phyloP scores from a whole-genome alignment of 805 yeast species.

The Candida germanica region DNA sequence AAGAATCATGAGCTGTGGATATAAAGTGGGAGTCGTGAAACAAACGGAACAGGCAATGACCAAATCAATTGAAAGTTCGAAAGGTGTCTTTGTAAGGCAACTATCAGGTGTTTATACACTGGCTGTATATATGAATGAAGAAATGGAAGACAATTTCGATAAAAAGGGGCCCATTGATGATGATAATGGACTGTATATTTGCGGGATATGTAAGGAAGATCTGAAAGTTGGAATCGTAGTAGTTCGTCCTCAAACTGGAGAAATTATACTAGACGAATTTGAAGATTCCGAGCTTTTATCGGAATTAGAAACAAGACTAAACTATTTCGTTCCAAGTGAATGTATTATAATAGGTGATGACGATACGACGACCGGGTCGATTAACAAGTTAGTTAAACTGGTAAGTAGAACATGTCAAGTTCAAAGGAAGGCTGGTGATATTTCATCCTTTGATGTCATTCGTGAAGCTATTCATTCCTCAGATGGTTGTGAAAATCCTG shows the following conservation, averaged over 20 bases:
- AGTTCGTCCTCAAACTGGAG: slow-evolving; percentile 72
- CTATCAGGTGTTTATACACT: slow-evolving; percentile 72
- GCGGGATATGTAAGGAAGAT: slow-evolving; percentile 35
- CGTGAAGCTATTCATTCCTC: neutral
- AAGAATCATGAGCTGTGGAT: slow-evolving; percentile 65
- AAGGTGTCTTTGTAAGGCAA: slow-evolving; percentile 60
- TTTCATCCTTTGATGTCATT: neutral
- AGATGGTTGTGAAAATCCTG: no score
- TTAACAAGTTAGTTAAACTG: slow-evolving; percentile 17
- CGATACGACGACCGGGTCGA: slow-evolving; percentile 22
- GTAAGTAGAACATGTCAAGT: slow-evolving; percentile 9
- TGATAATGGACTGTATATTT: slow-evolving; percentile 42
- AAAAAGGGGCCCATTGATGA: slow-evolving; percentile 14
- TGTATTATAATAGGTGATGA: slow-evolving; percentile 23
- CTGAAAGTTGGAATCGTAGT: slow-evolving; percentile 50
- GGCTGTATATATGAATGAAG: slow-evolving; percentile 78
- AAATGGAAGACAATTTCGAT: slow-evolving; percentile 17
- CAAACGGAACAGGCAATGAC: slow-evolving; percentile 81
- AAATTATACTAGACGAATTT: slow-evolving; percentile 69
- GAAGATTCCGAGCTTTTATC: slow-evolving; percentile 53
- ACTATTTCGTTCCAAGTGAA: slow-evolving; percentile 77
- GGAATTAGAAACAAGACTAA: slow-evolving; percentile 69
- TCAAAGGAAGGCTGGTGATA: slow-evolving; percentile 8
- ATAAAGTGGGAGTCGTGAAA: slow-evolving; percentile 82
- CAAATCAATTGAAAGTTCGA: slow-evolving; percentile 51